phyloP scores from a whole-genome alignment of 2,329 filamentous ascomycete genomes.

The Lachnellula hyalina region DNA sequence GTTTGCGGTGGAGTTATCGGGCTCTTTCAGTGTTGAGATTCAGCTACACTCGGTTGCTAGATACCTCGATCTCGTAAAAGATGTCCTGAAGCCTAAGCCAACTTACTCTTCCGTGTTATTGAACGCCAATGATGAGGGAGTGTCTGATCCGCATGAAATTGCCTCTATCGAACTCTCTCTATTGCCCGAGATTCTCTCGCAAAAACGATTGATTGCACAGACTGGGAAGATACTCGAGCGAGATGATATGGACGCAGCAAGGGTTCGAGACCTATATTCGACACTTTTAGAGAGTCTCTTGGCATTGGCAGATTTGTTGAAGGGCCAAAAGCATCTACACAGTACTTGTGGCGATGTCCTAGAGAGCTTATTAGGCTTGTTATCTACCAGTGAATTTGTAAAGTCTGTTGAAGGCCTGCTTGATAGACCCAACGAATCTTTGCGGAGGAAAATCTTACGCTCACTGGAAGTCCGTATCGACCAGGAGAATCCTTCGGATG shows the following conservation, averaged over 20 bases:
- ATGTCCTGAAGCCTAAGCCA: constrained; percentile 71
- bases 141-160: constrained; percentile 43
- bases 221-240: constrained; percentile 52
- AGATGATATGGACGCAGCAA: constrained; percentile 61
- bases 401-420: constrained; percentile 80
- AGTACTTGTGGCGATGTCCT: constrained; percentile 63
- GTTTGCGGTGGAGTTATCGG: constrained; percentile 72
- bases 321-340: constrained; percentile 50
- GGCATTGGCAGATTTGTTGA: constrained; percentile 59
- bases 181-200: constrained; percentile 53
- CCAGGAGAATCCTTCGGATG: constrained; percentile 64
- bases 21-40: constrained; percentile 65
- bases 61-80: constrained; percentile 67
- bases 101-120: constrained; percentile 68
- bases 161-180: constrained; percentile 51
- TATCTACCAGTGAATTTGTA: constrained; percentile 85
- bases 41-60: constrained; percentile 75
- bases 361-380: constrained; percentile 72
- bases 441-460: constrained; percentile 73
- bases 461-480: constrained; percentile 78
- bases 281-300: constrained; percentile 62
- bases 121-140: constrained; percentile 46
- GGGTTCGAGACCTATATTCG: constrained; percentile 64
- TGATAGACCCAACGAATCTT: constrained; percentile 65
- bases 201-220: constrained; percentile 50